phyloP scores from a whole-genome alignment of 1,284 basidiomycete species.

The Sanguinoderma infundibulare region DNA sequence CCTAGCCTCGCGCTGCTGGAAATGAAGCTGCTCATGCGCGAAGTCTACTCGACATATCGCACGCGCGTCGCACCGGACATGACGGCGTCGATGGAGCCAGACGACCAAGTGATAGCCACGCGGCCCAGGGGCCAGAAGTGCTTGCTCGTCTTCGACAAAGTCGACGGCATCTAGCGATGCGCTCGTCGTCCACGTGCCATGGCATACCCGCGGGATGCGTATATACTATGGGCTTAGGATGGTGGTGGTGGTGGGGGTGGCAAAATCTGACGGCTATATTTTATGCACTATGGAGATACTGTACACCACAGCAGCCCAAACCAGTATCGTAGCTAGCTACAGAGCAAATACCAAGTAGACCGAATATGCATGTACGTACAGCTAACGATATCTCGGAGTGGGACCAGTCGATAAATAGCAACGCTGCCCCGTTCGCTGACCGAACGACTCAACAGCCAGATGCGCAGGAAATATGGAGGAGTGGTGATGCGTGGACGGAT shows the following conservation, averaged over 20 bases:
- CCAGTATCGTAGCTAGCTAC: neutral
- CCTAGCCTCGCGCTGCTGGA: slow-evolving; percentile 29
- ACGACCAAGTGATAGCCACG: slow-evolving; percentile 30
- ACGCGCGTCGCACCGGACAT: slow-evolving; percentile 28
- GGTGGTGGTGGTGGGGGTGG: too few species aligned
- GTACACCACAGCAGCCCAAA: neutral
- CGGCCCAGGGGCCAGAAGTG: slow-evolving; percentile 30
- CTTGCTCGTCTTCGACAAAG: slow-evolving; percentile 26
- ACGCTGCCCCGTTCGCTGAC: too few species aligned
- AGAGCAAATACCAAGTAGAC: neutral
- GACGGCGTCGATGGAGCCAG: slow-evolving; percentile 28
- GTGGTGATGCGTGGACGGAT: neutral
- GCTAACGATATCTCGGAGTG: too few species aligned
- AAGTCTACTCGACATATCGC: slow-evolving; percentile 28
- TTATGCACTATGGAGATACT: neutral
- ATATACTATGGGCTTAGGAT: too few species aligned
- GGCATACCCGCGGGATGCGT: too few species aligned
- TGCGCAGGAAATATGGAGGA: neutral
- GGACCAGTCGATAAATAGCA: too few species aligned
- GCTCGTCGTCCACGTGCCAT: too few species aligned
- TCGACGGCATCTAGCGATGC: neutral
- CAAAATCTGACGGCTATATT: neutral
- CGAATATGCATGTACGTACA: too few species aligned
- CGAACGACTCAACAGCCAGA: too few species aligned
- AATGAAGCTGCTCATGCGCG: slow-evolving; percentile 31